Percentiles rank a stretch among this genome's conserved stretches.
phyloP scores from a whole-genome alignment of 257 asterid genomes.

The Solanum rostratum region DNA sequence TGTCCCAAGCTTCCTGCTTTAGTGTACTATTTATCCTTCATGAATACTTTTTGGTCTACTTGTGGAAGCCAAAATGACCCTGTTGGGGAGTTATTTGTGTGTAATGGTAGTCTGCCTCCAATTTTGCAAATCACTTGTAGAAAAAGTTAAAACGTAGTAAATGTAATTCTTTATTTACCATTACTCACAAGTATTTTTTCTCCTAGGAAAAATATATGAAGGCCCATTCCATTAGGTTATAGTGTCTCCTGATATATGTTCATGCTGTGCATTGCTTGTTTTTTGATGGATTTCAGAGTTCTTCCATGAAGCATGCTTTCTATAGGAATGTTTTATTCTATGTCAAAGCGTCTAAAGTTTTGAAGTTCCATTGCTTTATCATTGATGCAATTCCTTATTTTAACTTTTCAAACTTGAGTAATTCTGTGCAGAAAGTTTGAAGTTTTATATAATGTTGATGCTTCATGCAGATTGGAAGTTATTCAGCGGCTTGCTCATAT shows the following conservation, averaged over 20 bases:
- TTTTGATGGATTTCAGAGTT: not conserved
- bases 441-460: not conserved
- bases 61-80: not conserved
- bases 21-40: not conserved
- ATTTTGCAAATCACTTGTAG: not conserved
- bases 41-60: not conserved
- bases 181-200: not conserved
- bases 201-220: not conserved
- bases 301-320: not conserved
- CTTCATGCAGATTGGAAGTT: conserved; percentile 70
- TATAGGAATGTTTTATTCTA: not conserved
- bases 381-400: not conserved
- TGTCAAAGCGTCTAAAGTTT: not conserved
- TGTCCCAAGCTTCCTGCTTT: not conserved
- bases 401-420: not conserved
- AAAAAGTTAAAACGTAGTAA: not conserved
- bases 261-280: not conserved
- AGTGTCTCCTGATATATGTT: not conserved
- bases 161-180: not conserved
- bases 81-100: not conserved
- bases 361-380: not conserved
- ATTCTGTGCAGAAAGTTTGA: not conserved
- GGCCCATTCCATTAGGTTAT: not conserved
- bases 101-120: not conserved
- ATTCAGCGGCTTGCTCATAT: conserved; percentile 92